Base-by-base conservation (phyloP, 2,329 filamentous ascomycete genomes). In the Aspergillus calidoustus region DNA sequence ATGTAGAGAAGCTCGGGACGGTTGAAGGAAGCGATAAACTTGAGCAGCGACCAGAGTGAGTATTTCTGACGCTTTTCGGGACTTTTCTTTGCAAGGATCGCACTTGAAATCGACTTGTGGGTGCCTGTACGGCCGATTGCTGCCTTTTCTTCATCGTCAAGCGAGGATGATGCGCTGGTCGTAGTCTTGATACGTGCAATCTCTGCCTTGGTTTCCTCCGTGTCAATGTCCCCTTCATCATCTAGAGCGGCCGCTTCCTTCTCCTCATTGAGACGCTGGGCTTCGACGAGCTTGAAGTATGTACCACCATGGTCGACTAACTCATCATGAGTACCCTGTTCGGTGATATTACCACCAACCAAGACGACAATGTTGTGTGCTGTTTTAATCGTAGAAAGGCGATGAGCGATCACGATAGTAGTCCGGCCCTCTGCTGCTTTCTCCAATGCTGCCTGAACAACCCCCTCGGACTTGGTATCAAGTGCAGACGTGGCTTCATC, bases 331-430 rank as follows among this genome's bases (percentile, higher is more conserved):
- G 87, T 93, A 55, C 95, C 95, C 77, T 97, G 93, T 77, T 99
- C 95, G 13, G 96, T 84, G 62, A 99, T 96, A n/a, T 84, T 81
- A 13, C 95, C 95, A 63, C 88, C 80, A 4, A 88, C 85, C 89
- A 99, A 94, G 65, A 97, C 94, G 13, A 98, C 91, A 68, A 99
- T 99, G 71, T 97, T 97, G 77, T 98, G 91, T 0, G 94, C 94
- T 65, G 93, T 89, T 77, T 89, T 93, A 80, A 99, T 97, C 6
- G 95, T 99, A 0, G 93, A 97, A 8, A 99, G 83, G 68, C 94
- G 89, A 80, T 99, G 95, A 48, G 95, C 95, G 76, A 99, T 98
- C 7, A 93, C 91, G 69, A 98, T 97, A 2, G 95, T 98, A 0
- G 95, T 99, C 57, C 95, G 87, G 25, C 93, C 94, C 65, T 90